phyloP scores from a whole-genome alignment of 225 moss, liverwort and hornwort genomes.

The Climacium dendroides region DNA sequence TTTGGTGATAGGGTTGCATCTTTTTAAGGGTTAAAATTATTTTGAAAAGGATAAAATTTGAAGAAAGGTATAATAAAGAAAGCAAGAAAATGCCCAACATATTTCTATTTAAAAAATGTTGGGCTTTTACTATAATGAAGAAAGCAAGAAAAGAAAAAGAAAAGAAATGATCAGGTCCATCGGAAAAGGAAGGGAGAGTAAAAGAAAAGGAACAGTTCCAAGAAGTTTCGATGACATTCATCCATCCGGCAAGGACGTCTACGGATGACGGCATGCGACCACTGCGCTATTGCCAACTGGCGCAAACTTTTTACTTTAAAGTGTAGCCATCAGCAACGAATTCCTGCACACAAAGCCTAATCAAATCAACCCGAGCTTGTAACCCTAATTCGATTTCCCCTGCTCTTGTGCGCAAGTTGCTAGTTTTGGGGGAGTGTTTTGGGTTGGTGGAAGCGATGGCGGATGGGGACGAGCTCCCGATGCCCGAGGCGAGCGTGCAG shows the following conservation, averaged over 20 bases:
- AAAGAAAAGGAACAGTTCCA: not conserved
- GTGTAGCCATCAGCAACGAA: not conserved
- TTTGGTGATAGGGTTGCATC: rapidly evolving
- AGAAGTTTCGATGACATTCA: not conserved
- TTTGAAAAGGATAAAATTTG: not conserved
- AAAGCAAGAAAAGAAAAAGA: not conserved
- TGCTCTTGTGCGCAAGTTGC: not conserved
- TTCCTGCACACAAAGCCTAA: not conserved
- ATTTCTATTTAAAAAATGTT: too few relatives aligned
- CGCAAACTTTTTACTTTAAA: not conserved
- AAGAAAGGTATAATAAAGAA: not conserved
- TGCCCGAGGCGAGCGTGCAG: slow-evolving; percentile 47
- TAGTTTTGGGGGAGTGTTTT: not conserved
- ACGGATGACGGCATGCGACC: not conserved
- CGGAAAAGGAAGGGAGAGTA: not conserved
- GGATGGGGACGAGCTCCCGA: slow-evolving; percentile 14
- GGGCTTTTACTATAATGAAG: not conserved
- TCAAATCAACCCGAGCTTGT: not conserved
- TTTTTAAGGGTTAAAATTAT: not conserved
- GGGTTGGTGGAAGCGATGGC: not conserved
- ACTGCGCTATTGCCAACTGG: not conserved
- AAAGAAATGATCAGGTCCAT: not conserved
- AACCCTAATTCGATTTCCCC: slow-evolving; percentile 10
- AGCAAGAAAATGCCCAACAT: not conserved
- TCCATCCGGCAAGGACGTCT: not conserved